Percentiles rank a stretch among this genome's conserved stretches.
phyloP scores from a whole-genome alignment of 768 basidiomycete species.

The Amanita rimosa region DNA sequence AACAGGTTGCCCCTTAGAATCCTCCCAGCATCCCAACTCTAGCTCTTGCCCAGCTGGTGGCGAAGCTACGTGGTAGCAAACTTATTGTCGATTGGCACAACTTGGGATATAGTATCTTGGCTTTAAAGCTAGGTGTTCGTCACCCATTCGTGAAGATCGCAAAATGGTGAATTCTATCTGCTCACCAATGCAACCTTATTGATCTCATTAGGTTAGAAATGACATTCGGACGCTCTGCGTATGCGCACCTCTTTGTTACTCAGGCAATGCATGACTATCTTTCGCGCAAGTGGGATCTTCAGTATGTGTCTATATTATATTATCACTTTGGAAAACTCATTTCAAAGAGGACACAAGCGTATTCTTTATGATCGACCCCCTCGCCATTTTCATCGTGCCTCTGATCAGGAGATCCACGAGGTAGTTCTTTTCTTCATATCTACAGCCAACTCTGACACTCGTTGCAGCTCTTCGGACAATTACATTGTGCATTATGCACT shows the following conservation, averaged over 20 bases:
- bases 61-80: conserved; percentile 58
- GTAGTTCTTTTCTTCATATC: conserved; percentile 21
- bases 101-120: conserved; percentile 88
- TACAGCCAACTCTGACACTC: not conserved
- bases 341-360: conserved; percentile 57
- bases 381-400: conserved; percentile 63
- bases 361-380: conserved; percentile 91
- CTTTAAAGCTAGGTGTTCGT: conserved; percentile 58
- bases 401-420: conserved; percentile 65
- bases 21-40: conserved; percentile 95
- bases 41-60: conserved; percentile 70
- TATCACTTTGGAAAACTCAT: not conserved
- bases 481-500: conserved; percentile 24
- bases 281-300: conserved; percentile 59
- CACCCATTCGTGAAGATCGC: conserved; percentile 69
- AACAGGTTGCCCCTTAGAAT: conserved; percentile 42
- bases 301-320: conserved; percentile 34
- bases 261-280: conserved; percentile 72
- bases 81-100: conserved; percentile 99
- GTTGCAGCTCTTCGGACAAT: conserved; percentile 37
- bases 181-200: not conserved
- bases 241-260: conserved; percentile 91
- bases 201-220: conserved; percentile 58
- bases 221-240: conserved; percentile 69
- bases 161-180: conserved; percentile 40